phyloP scores from a whole-genome alignment of 768 basidiomycete genomes.

The Mrakia hoshinonis region DNA sequence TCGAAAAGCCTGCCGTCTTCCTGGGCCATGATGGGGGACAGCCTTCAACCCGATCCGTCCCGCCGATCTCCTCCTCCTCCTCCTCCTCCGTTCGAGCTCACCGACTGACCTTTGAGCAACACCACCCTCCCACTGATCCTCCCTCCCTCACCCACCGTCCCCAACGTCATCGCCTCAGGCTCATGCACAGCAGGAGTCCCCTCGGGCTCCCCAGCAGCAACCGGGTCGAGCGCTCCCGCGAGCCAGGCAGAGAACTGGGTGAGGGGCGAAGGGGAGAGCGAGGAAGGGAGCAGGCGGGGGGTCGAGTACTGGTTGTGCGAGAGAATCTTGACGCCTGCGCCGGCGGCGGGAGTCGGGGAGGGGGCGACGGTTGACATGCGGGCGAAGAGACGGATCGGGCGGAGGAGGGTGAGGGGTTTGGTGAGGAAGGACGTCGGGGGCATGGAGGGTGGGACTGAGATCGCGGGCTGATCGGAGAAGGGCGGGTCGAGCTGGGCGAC shows the following conservation, averaged over 20 bases:
- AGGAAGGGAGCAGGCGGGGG: constrained; percentile 55
- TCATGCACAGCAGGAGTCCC: constrained; percentile 51
- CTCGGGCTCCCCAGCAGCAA: constrained; percentile 33
- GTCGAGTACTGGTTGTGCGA: constrained; percentile 69
- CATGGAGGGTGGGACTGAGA: too few species aligned
- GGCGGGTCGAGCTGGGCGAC: too few species aligned
- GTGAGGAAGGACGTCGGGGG: too few species aligned
- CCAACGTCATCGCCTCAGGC: constrained; percentile 70
- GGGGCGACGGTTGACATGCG: constrained; percentile 13
- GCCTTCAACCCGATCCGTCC: too few species aligned
- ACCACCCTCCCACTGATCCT: constrained; percentile 21
- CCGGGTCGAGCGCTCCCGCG: constrained; percentile 41
- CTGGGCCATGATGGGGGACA: too few species aligned
- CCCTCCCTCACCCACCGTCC: constrained; percentile 21
- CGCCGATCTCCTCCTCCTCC: neutral
- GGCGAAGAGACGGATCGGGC: neutral
- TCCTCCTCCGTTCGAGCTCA: neutral
- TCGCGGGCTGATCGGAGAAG: too few species aligned
- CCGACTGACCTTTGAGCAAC: constrained; percentile 26
- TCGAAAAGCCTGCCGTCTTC: too few species aligned
- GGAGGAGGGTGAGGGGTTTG: neutral
- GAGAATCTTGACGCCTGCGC: constrained; percentile 46
- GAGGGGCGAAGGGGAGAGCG: constrained; percentile 60
- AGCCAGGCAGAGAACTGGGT: constrained; percentile 85
- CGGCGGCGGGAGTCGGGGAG: neutral